These are phyloP conservation scores for Alternaria alternata DNA, from an alignment of 2,329 filamentous ascomycete species.

Conservation along the genomic window DNA sequence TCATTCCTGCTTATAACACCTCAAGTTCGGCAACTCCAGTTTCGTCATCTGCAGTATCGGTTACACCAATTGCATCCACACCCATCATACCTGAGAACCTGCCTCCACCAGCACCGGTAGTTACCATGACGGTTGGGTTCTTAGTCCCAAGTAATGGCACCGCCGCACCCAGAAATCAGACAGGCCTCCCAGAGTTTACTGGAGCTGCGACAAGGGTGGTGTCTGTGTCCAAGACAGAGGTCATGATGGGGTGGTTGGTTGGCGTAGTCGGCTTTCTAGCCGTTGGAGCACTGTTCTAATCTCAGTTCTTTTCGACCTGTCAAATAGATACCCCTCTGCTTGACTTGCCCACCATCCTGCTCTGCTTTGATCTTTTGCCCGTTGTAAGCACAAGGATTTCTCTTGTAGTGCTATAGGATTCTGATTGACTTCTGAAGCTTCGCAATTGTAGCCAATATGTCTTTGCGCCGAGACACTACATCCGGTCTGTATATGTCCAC, in stretches of 20 bases:
- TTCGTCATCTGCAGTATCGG: background rate
- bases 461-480: too few species aligned
- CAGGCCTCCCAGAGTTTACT: constrained; percentile 4
- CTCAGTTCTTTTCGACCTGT: background rate
- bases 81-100: background rate
- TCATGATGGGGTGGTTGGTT: background rate
- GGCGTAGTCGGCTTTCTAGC: background rate
- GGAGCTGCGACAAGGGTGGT: background rate
- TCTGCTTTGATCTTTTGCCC: background rate
- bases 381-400: too few species aligned
- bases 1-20: background rate
- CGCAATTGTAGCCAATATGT: too few species aligned
- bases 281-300: background rate
- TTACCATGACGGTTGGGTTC: constrained; percentile 11
- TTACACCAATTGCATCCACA: background rate
- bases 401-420: too few species aligned
- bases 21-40: background rate
- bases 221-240: background rate
- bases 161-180: background rate
- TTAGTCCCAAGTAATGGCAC: constrained; percentile 9
- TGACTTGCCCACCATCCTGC: background rate
- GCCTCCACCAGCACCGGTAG: constrained; percentile 5
- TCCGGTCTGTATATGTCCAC: too few species aligned
- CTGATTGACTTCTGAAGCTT: too few species aligned
- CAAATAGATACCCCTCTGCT: background rate